A percentile compares a stretch with the other conserved stretches of the same genome.
These are phyloP conservation scores for Tilletia indica DNA, from an alignment of 1,284 basidiomycete species.

Conservation along the genomic window DNA sequence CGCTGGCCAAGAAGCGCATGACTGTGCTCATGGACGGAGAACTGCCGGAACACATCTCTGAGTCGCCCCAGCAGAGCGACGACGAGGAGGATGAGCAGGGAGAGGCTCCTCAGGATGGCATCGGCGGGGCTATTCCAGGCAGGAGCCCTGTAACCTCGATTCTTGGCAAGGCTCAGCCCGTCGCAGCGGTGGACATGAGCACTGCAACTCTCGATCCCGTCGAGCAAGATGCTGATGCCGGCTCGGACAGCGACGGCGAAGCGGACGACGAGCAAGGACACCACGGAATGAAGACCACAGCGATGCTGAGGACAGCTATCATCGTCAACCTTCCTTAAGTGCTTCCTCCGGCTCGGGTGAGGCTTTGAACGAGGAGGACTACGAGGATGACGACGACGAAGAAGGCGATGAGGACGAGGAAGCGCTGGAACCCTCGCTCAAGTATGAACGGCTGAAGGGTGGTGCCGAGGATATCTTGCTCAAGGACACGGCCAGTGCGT, in stretches of 20 bases:
- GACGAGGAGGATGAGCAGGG: slow-evolving; percentile 17
- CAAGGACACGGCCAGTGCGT: slow-evolving; percentile 66
- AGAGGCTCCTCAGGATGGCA: neutral
- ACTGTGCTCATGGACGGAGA: slow-evolving; percentile 43
- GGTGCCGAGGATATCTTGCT: slow-evolving; percentile 74
- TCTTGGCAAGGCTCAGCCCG: neutral
- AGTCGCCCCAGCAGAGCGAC: too few relatives aligned
- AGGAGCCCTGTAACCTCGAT: neutral
- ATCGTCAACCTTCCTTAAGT: slow-evolving; percentile 1
- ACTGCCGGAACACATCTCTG: slow-evolving; percentile 29
- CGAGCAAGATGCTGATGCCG: slow-evolving; percentile 23
- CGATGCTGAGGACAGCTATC: neutral
- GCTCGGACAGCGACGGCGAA: slow-evolving; percentile 9
- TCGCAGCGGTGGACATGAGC: slow-evolving; percentile 21
- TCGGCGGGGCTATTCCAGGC: neutral
- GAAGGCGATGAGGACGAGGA: slow-evolving; percentile 27
- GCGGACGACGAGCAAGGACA: slow-evolving; percentile 14
- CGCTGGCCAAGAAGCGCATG: slow-evolving; percentile 31
- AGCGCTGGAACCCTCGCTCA: slow-evolving; percentile 64
- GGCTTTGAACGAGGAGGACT: slow-evolving; percentile 8
- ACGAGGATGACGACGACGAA: neutral
- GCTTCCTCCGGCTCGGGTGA: slow-evolving; percentile 7
- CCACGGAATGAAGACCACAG: neutral
- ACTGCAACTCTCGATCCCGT: slow-evolving; percentile 24
- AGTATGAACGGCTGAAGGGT: slow-evolving; percentile 80